Evolutionary conservation across 78 protist species (phyloP), one percentile per base, ranked within the genome.

Genomic region (Isochrysis galbana): DNA sequence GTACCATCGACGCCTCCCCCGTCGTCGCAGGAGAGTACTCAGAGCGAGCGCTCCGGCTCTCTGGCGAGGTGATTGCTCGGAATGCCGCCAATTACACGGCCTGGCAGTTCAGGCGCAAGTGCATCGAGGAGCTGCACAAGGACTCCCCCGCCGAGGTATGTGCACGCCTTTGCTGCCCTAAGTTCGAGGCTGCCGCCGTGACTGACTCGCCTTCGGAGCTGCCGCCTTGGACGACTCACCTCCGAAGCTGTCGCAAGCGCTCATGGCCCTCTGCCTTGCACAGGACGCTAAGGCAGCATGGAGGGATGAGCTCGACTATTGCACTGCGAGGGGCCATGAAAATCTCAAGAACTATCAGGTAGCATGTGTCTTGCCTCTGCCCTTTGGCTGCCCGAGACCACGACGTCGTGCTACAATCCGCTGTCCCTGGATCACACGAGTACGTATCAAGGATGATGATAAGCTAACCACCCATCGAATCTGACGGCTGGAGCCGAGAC

Each of bases 11-110:
- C n/a, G n/a, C n/a, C n/a, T n/a, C n/a, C n/a, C n/a, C n/a, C n/a
- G n/a, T n/a, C n/a, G n/a, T n/a, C n/a, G 26, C 74, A 11, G 74
- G 95, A 17, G 98, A 97, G 90, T 46, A 38, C 38, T 41, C 93
- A 10, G 44, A 89, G 36, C 87, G 99, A 42, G 97, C 97, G 0
- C 47, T 96, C 38, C 69, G 23, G 29, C 69, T 97, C 44, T 96
- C 97, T n/a, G 91, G 51, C 5, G 97, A 96, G 5, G 94, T 91
- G n/a, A 95, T 98, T 38, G 92, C 91, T 29, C 93, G 69, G 36
- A 97, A 96, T 91, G 91, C 98, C 29, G 96, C 98, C 38, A 97
- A 98, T 90, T 98, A 97, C 95, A 97, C 97, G 1, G 97, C 96
- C 2, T 98, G 98, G 98, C 93, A 41, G 42, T 93, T n/a, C 93